Conservation (phyloP, 306 rosid genomes). For the Vachellia collinsii region DNA sequence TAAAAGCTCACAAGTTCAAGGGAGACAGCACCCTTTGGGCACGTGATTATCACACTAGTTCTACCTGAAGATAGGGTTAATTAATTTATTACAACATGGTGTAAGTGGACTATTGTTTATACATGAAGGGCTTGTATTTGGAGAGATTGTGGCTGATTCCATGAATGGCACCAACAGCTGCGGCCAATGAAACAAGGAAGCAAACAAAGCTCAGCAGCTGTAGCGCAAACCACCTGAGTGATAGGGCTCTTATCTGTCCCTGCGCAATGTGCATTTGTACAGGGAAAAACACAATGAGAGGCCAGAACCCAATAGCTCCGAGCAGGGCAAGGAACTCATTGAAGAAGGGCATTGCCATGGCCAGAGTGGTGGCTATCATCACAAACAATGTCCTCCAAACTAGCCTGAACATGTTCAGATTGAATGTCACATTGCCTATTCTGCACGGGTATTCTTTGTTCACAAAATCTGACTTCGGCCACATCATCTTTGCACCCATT, state of each 20-base stretch:
- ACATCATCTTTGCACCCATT: conserved; percentile 47
- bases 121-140: conserved; percentile 44
- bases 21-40: not conserved
- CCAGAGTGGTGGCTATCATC: conserved; percentile 41
- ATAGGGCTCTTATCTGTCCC: conserved; percentile 38
- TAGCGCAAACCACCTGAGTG: conserved; percentile 53
- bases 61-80: no score
- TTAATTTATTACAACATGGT: not conserved
- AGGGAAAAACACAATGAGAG: conserved; percentile 64
- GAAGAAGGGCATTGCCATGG: conserved; percentile 69
- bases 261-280: conserved; percentile 70
- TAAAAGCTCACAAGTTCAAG: not conserved
- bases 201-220: conserved; percentile 52
- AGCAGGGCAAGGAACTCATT: conserved; percentile 60
- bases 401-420: conserved; percentile 56
- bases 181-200: conserved; percentile 54
- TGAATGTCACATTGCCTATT: conserved; percentile 22
- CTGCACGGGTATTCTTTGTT: conserved; percentile 41
- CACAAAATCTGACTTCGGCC: conserved; percentile 63
- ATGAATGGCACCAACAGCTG: conserved; percentile 50
- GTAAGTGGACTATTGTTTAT: conserved; percentile 31
- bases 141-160: conserved; percentile 48
- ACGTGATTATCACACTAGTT: no score
- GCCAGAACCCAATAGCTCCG: conserved; percentile 69
- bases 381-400: conserved; percentile 76